These are phyloP conservation scores for Neospermospora avenae DNA, from an alignment of 2,329 filamentous ascomycete genomes.

Conservation along the genomic window DNA sequence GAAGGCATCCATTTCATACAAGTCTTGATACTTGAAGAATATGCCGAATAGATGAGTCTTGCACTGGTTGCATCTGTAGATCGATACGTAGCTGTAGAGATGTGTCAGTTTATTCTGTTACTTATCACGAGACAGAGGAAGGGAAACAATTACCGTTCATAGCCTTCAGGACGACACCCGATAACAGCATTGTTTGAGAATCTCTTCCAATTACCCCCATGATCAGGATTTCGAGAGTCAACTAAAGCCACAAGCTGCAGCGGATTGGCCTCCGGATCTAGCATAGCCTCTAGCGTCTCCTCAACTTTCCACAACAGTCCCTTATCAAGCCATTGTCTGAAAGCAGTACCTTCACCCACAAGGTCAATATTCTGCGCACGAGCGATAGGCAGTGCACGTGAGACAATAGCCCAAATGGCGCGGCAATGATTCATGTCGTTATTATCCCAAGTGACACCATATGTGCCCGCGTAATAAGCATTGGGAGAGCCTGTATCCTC, in stretches of 20 bases:
- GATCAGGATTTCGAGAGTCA: constrained; percentile 12
- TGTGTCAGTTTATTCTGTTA: not conserved
- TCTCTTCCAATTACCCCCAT: not conserved
- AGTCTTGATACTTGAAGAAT: constrained; percentile 4
- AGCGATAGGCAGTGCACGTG: constrained; percentile 18
- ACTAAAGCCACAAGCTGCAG: constrained; percentile 19
- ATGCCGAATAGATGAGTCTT: not conserved
- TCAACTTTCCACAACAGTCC: constrained; percentile 26
- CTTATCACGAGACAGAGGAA: not conserved
- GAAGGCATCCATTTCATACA: constrained; percentile 9
- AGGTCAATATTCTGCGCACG: constrained; percentile 25
- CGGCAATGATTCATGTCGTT: constrained; percentile 16
- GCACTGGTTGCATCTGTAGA: not conserved
- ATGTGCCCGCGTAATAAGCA: constrained; percentile 12
- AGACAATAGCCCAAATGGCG: constrained; percentile 28
- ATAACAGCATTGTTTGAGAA: not conserved
- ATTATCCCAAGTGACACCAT: constrained; percentile 33
- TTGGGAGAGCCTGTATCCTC: not conserved
- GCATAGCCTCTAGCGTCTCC: constrained; percentile 19
- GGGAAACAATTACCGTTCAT: not conserved
- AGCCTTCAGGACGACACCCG: constrained; percentile 7
- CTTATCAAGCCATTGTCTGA: constrained; percentile 30
- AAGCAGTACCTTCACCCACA: constrained; percentile 13
- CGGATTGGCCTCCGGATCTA: not conserved
- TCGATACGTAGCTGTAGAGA: not conserved